These are phyloP conservation scores for Rhodotorula toruloides DNA, from an alignment of 768 basidiomycete genomes.

Conservation along the genomic window DNA sequence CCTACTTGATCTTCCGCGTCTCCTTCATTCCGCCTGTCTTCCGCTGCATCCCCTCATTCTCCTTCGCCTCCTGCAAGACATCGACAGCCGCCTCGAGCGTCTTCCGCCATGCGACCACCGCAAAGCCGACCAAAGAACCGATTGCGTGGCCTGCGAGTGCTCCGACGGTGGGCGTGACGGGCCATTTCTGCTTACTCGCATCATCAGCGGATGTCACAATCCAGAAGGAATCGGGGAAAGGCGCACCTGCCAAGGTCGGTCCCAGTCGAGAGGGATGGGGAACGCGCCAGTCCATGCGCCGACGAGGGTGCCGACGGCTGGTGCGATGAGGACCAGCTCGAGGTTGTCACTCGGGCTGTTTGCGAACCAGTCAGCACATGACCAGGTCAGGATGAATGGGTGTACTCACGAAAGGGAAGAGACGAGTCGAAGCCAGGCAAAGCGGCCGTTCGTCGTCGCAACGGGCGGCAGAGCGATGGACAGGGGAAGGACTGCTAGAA, in stretches of 20 bases:
- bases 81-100: slow-evolving; percentile 7
- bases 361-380: background rate
- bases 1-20: background rate
- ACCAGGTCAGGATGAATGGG: background rate
- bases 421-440: slow-evolving; percentile 73
- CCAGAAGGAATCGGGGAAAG: too few relatives aligned
- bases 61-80: slow-evolving; percentile 1
- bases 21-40: background rate
- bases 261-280: slow-evolving; percentile 92
- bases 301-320: slow-evolving; percentile 62
- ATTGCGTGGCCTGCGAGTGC: slow-evolving; percentile 64
- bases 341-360: slow-evolving; percentile 52
- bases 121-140: slow-evolving; percentile 58
- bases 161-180: slow-evolving; percentile 69
- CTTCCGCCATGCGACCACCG: slow-evolving; percentile 44
- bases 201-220: background rate
- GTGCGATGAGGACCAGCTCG: slow-evolving; percentile 74
- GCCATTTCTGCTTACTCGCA: slow-evolving; percentile 61
- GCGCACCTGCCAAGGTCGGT: slow-evolving; percentile 90
- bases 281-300: slow-evolving; percentile 78
- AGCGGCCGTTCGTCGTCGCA: slow-evolving; percentile 62
- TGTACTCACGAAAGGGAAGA: slow-evolving; percentile 69
- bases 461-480: slow-evolving; percentile 65
- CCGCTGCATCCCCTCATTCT: background rate
- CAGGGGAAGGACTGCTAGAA: slow-evolving; percentile 55